phyloP scores from a whole-genome alignment of 2,329 filamentous ascomycete genomes.

The Microcyclospora pomicola region DNA sequence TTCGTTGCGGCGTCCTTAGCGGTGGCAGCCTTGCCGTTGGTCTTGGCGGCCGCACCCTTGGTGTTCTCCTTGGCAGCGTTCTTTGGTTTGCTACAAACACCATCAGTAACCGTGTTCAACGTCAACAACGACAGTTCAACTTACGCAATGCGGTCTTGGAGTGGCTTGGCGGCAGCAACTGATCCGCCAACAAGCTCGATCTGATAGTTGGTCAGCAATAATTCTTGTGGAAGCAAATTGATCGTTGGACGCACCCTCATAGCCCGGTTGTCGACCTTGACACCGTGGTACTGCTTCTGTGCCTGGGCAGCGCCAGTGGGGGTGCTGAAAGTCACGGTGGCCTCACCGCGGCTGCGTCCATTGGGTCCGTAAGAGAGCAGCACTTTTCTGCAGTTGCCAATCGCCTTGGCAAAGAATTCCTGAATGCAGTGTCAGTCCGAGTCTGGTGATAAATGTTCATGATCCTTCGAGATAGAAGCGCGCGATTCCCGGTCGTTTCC shows the following conservation, averaged over 20 bases:
- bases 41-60: slow-evolving; percentile 39
- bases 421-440: slow-evolving; percentile 55
- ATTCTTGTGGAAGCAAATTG: background rate
- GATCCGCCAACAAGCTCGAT: slow-evolving; percentile 85
- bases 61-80: slow-evolving; percentile 17
- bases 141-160: slow-evolving; percentile 74
- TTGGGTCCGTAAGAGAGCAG: slow-evolving; percentile 87
- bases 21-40: slow-evolving; percentile 57
- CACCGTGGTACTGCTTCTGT: slow-evolving; percentile 68
- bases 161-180: slow-evolving; percentile 45
- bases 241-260: slow-evolving; percentile 62
- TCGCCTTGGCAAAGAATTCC: slow-evolving; percentile 87
- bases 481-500: no score
- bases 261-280: slow-evolving; percentile 76
- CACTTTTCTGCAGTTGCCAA: slow-evolving; percentile 82
- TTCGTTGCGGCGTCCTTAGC: slow-evolving; percentile 32
- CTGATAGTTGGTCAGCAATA: slow-evolving; percentile 29
- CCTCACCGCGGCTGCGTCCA: slow-evolving; percentile 81
- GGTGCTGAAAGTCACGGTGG: slow-evolving; percentile 75
- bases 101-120: slow-evolving; percentile 8
- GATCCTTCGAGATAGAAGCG: background rate
- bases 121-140: slow-evolving; percentile 19
- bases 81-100: slow-evolving; percentile 19
- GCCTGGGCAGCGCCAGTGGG: slow-evolving; percentile 73
- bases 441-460: slow-evolving; percentile 4